phyloP scores from a whole-genome alignment of 1,284 basidiomycete genomes.

The Malassezia globosa region DNA sequence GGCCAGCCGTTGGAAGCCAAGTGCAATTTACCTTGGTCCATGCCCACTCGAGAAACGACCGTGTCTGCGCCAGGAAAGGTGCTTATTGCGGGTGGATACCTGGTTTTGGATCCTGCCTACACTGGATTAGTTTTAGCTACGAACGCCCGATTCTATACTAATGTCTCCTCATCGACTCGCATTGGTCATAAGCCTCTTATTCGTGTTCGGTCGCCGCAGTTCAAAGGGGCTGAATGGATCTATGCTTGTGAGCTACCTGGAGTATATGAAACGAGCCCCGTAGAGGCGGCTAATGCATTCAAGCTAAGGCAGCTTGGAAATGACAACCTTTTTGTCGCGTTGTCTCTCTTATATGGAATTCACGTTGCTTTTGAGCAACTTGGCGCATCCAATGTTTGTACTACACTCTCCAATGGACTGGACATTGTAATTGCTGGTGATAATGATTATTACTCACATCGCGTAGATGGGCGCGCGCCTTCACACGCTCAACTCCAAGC shows the following conservation, averaged over 20 bases:
- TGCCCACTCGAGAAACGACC: too few relatives aligned
- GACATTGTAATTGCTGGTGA: slow-evolving; percentile 74
- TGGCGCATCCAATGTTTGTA: slow-evolving; percentile 13
- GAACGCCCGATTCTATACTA: slow-evolving; percentile 81
- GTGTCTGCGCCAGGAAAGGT: slow-evolving; percentile 93
- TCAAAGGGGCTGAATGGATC: slow-evolving; percentile 65
- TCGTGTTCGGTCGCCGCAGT: slow-evolving; percentile 79
- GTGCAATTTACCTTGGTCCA: too few relatives aligned
- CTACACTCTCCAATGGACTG: slow-evolving; percentile 49
- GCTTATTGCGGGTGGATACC: slow-evolving; percentile 53
- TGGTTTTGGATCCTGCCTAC: slow-evolving; percentile 45
- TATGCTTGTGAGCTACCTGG: slow-evolving; percentile 49
- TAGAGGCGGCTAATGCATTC: slow-evolving; percentile 1
- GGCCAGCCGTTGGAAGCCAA: too few relatives aligned
- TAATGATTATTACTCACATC: slow-evolving; percentile 96
- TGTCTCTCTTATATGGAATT: slow-evolving; percentile 68
- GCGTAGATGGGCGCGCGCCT: slow-evolving; percentile 53
- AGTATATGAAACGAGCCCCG: background rate
- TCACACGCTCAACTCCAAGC: slow-evolving; percentile 47
- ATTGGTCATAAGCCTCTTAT: slow-evolving; percentile 45
- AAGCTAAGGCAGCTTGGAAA: slow-evolving; percentile 10
- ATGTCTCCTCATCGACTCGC: slow-evolving; percentile 28
- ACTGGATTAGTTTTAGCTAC: slow-evolving; percentile 55
- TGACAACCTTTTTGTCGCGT: slow-evolving; percentile 80
- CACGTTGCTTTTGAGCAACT: slow-evolving; percentile 52